phyloP scores from a whole-genome alignment of 2,329 filamentous ascomycete genomes.

The Hypoxylon sp. region DNA sequence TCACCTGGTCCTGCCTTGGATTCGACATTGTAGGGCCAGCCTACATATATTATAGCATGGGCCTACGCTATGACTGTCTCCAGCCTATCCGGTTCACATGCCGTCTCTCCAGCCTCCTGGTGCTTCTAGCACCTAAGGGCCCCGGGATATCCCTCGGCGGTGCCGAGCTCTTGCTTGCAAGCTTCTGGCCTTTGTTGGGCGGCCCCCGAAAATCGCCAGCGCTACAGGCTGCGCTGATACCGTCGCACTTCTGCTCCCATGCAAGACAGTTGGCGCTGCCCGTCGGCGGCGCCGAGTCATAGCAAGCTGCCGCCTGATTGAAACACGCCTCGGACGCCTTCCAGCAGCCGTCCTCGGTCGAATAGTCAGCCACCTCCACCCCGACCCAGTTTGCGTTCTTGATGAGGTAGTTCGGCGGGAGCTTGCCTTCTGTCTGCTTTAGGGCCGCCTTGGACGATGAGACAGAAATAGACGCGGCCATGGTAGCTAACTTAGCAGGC shows the following conservation, averaged over 20 bases:
- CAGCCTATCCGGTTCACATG: neutral
- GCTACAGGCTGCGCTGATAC: conserved; percentile 55
- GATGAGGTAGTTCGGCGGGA: conserved; percentile 64
- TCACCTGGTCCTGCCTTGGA: conserved; percentile 2
- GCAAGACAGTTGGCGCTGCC: conserved; percentile 66
- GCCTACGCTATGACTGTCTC: neutral
- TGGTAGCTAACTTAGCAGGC: conserved; percentile 42
- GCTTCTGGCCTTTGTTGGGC: conserved; percentile 51
- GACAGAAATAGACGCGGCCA: no score
- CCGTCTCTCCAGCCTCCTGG: conserved; percentile 9
- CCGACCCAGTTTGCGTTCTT: conserved; percentile 79
- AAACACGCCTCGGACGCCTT: conserved; percentile 63
- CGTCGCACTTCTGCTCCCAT: conserved; percentile 69
- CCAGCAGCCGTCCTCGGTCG: conserved; percentile 66
- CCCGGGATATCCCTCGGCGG: conserved; percentile 36
- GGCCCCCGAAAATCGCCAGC: conserved; percentile 56
- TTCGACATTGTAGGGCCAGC: neutral
- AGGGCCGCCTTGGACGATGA: conserved; percentile 31
- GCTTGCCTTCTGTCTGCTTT: conserved; percentile 15
- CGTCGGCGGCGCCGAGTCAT: conserved; percentile 63
- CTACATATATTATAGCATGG: no score
- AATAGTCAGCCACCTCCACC: conserved; percentile 65
- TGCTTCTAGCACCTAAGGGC: conserved; percentile 25
- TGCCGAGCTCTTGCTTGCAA: conserved; percentile 40
- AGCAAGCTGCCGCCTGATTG: conserved; percentile 67